Base-by-base conservation (phyloP, 2,329 filamentous ascomycete genomes). In the Magnaporthales sp. region DNA sequence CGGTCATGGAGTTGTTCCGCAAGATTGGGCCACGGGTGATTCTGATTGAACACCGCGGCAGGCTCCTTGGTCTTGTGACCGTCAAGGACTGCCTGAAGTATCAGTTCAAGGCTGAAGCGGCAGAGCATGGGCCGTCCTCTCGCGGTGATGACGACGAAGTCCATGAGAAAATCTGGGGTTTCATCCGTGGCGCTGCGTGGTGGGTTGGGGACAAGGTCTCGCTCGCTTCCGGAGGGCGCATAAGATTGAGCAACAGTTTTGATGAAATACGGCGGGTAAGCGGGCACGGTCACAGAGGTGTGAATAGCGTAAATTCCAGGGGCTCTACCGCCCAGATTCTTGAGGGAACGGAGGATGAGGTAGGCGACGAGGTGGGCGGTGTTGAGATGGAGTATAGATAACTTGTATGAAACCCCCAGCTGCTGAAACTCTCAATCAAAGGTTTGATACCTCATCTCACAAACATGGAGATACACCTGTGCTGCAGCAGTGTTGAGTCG, bases 71-170 rank as follows among this genome's bases (percentile, higher is more conserved):
- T 0, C 83, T 99, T 0, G 91, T 99, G 0, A 99, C 95, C 0
- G 91, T 97, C 69, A 99, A 99, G 77, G 95, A 99, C 76, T 98
- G 95, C 71, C 80, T 99, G 67, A 96, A 95, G 76, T 98, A 96
- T 74, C 94, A 99, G 77, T 97, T 98, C 85, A 96, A 95, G 80
- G 92, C 91, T 0, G 95, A 99, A 77, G 91, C 91, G 9, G 87
- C 90, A 58, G 93, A 95, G 77, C 89, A 91, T 72, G 86, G 86
- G 4, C 84, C 85, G 67, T 77, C 81, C 38, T 54, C 66, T 26
- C 68, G 67, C n/a, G 60, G 26, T 4, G 83, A 87, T 32, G 86
- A 89, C 67, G 77, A 81, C 38, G 84, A 86, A 68, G 79, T 81
- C 4, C 86, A 92, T 73, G 90, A 91, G 73, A 81, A 81, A 69